Evolutionary conservation across 164 flowering plant genomes (phyloP).

Genomic region (Magnolia sinica): DNA sequence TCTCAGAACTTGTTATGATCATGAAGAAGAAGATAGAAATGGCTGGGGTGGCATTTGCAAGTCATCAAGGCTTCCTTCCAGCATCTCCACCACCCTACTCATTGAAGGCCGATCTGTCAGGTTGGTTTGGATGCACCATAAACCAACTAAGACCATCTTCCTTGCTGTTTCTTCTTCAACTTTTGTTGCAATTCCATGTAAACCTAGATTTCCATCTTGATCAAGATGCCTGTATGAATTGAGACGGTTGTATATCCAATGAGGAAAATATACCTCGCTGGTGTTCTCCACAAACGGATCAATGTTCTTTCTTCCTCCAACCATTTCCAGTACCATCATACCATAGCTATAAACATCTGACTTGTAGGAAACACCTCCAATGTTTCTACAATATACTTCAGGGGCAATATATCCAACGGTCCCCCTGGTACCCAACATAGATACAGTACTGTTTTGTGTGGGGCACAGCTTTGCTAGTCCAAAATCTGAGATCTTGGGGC

Average conservation of each 20-base stretch:
- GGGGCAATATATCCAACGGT: slow-evolving; percentile 13
- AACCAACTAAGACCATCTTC: slow-evolving; percentile 4
- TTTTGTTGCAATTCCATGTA: neutral
- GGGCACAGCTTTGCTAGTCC: slow-evolving; percentile 8
- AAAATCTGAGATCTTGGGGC: slow-evolving; percentile 18
- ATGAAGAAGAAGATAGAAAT: neutral
- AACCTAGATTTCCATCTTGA: no score
- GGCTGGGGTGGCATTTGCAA: slow-evolving; percentile 8
- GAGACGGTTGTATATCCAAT: neutral
- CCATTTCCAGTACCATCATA: slow-evolving; percentile 14
- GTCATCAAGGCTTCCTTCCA: neutral
- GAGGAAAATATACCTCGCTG: neutral
- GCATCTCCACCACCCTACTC: slow-evolving; percentile 4
- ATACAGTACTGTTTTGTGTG: neutral
- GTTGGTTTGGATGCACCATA: slow-evolving; percentile 6
- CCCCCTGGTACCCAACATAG: neutral
- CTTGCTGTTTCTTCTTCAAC: neutral
- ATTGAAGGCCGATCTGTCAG: neutral
- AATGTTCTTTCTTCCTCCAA: slow-evolving; percentile 5
- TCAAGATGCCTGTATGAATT: neutral
- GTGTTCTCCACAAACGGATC: neutral
- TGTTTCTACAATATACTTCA: neutral
- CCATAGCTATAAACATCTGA: slow-evolving; percentile 18
- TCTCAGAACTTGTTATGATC: neutral
- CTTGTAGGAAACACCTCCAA: slow-evolving; percentile 6